Evolutionary conservation across 768 basidiomycete genomes (phyloP), one percentile per base, ranked within the genome.

Genomic region (Rubroboletus satanas): DNA sequence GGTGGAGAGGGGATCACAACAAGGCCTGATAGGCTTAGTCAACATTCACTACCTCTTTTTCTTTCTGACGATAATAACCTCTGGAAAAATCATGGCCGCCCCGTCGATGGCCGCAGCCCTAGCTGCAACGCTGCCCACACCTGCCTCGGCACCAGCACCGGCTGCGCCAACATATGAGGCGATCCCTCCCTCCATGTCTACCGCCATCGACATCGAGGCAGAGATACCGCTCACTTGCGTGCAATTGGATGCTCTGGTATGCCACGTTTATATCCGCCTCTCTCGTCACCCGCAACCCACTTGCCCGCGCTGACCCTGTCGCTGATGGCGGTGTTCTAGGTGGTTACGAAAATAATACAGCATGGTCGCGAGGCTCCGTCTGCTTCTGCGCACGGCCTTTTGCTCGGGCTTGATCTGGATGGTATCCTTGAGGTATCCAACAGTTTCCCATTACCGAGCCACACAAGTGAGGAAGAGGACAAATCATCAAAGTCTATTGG

Each of bases 41-140:
- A 69, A 55, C 62, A 11, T 33, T 21, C 10, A 21, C 6, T 2
- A 1, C 2, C 7, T 28, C n/a, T 39, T 12, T 35, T 12, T 17
- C 42, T 52, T 32, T 45, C 4, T 14, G 8, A 48, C 18, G 5
- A 26, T 26, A 26, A 15, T 5, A 15, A 32, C 12, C 12, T 31
- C 15, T 6, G 15, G 3, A 17, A 48, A 60, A 59, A 51, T 5
- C 26, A 85, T 87, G 83, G 81, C 81, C 47, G 83, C 85, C 59
- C 80, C 83, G 32, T 94, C 94, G 41, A 95, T 97, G 91, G 94
- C 94, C 47, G 92, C 92, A 69, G 85, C 93, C 44, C 79, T 96
- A 28, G 92, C 93, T 64, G 93, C 94, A 31, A 85, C 88, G 26
- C 75, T 89, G 29, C 88, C 90, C 45, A 55, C 76, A 15, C 83